Conservation (phyloP, 2,329 filamentous ascomycete species). For the Dactylellina parvicollis region DNA sequence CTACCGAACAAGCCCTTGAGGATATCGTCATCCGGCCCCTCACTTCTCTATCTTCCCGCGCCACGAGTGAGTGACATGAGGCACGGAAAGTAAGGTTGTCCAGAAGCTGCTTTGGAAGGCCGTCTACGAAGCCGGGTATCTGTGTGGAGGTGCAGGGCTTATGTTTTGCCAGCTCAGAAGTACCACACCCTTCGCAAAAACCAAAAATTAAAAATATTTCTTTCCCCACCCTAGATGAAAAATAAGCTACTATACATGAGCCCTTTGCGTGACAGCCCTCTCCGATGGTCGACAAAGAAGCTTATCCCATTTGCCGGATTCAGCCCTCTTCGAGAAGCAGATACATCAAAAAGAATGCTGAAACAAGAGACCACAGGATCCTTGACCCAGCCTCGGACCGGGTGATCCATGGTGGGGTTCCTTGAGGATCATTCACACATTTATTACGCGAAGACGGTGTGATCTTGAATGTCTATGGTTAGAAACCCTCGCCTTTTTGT, state of each 20-base stretch:
- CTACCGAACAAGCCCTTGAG: constrained; percentile 36
- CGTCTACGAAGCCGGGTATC: constrained; percentile 39
- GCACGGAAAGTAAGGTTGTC: constrained; percentile 53
- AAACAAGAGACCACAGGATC: constrained; percentile 54
- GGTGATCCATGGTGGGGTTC: constrained; percentile 51
- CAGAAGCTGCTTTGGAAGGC: constrained; percentile 16
- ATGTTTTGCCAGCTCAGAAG: constrained; percentile 53
- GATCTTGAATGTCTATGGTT: constrained; percentile 50
- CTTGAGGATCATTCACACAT: constrained; percentile 49
- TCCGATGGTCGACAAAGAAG: constrained; percentile 36
- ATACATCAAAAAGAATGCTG: constrained; percentile 41
- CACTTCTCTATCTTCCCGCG: constrained; percentile 52
- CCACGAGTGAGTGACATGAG: constrained; percentile 53
- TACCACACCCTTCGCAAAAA: constrained; percentile 53
- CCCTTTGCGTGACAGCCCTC: constrained; percentile 51
- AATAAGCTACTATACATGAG: constrained; percentile 45
- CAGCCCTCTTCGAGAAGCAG: constrained; percentile 52
- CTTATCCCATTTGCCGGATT: constrained; percentile 55
- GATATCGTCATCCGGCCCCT: constrained; percentile 53
- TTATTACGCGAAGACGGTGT: constrained; percentile 53
- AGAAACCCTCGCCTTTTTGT: constrained; percentile 32
- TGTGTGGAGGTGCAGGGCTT: constrained; percentile 54
- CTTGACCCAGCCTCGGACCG: constrained; percentile 52
- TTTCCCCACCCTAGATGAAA: constrained; percentile 43
- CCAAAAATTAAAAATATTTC: constrained; percentile 51